Percentiles rank a stretch among this genome's conserved stretches.
phyloP scores from a whole-genome alignment of 352 stramenopile genomes.

The Chrysophaeum taylorii region DNA sequence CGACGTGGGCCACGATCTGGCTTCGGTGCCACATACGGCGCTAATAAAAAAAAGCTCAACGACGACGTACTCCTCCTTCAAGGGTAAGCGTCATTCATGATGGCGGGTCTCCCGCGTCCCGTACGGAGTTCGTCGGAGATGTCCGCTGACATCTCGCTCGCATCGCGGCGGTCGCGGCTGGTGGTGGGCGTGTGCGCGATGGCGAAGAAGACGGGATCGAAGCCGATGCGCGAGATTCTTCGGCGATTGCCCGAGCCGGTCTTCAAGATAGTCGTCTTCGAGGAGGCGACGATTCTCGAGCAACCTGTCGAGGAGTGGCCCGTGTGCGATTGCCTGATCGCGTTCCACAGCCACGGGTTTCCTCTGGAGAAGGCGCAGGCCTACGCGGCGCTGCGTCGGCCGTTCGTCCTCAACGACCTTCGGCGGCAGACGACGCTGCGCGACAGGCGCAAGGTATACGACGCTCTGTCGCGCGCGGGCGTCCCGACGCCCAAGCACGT shows the following conservation, averaged over 20 bases:
- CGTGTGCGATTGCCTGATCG: constrained; percentile 91
- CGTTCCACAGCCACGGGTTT: constrained; percentile 96
- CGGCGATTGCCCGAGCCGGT: constrained; percentile 75
- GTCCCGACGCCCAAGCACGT: constrained; percentile 92
- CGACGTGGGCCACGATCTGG: too few relatives aligned
- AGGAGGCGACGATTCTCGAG: constrained; percentile 88
- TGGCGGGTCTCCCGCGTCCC: too few relatives aligned
- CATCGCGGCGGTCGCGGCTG: too few relatives aligned
- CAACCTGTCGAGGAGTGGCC: constrained; percentile 85
- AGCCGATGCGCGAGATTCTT: constrained; percentile 93
- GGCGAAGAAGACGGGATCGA: constrained; percentile 93
- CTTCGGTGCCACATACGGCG: too few relatives aligned
- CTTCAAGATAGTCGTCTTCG: constrained; percentile 95
- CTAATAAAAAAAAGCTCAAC: too few relatives aligned
- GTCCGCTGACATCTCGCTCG: too few relatives aligned
- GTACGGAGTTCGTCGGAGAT: too few relatives aligned
- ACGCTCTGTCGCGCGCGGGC: constrained; percentile 76
- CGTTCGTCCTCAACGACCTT: constrained; percentile 95
- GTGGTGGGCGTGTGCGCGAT: constrained; percentile 91
- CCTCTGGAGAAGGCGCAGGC: constrained; percentile 88
- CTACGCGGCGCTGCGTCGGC: constrained; percentile 86
- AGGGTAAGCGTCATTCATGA: too few relatives aligned
- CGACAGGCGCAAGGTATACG: constrained; percentile 88
- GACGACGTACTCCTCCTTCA: too few relatives aligned
- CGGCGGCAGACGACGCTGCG: constrained; percentile 88